These are phyloP conservation scores for Aspergillus sparsus DNA, from an alignment of 495 filamentous ascomycete species.

Conservation along the genomic window DNA sequence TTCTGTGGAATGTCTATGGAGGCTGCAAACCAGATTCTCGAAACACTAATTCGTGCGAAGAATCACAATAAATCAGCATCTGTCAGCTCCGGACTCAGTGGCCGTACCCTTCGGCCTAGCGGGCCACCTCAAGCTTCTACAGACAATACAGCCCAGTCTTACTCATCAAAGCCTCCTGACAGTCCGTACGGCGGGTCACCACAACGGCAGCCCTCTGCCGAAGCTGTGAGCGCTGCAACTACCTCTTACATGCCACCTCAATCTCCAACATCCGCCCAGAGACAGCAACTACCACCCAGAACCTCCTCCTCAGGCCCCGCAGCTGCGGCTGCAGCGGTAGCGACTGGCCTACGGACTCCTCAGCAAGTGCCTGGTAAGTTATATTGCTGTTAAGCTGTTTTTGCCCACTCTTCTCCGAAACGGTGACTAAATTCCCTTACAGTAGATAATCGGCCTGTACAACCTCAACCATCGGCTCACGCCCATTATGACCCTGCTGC, in stretches of 20 bases:
- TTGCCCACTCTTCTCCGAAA: constrained; percentile 12
- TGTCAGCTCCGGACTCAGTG: constrained; percentile 58
- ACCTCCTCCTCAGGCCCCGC: constrained; percentile 36
- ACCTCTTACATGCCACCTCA: constrained; percentile 47
- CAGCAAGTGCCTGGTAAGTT: constrained; percentile 43
- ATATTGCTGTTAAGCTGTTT: not conserved
- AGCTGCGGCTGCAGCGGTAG: constrained; percentile 38
- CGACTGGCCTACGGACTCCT: constrained; percentile 34
- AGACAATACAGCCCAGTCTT: constrained; percentile 43
- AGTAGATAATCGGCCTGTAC: constrained; percentile 39
- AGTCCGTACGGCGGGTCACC: constrained; percentile 47
- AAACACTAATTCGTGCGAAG: constrained; percentile 47
- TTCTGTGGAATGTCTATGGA: constrained; percentile 99
- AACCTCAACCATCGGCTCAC: constrained; percentile 56
- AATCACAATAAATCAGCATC: constrained; percentile 49
- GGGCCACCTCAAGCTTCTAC: constrained; percentile 51
- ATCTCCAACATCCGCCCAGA: constrained; percentile 41
- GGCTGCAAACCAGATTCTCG: constrained; percentile 87
- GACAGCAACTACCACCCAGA: constrained; percentile 40
- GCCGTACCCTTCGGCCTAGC: constrained; percentile 65
- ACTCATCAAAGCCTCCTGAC: constrained; percentile 50
- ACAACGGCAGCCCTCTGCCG: constrained; percentile 47
- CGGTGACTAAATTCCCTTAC: constrained; percentile 13
- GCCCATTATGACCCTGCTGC: constrained; percentile 71
- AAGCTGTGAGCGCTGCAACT: constrained; percentile 50